phyloP scores from a whole-genome alignment of 805 yeast species.

The Cyberlindnera petersonii region DNA sequence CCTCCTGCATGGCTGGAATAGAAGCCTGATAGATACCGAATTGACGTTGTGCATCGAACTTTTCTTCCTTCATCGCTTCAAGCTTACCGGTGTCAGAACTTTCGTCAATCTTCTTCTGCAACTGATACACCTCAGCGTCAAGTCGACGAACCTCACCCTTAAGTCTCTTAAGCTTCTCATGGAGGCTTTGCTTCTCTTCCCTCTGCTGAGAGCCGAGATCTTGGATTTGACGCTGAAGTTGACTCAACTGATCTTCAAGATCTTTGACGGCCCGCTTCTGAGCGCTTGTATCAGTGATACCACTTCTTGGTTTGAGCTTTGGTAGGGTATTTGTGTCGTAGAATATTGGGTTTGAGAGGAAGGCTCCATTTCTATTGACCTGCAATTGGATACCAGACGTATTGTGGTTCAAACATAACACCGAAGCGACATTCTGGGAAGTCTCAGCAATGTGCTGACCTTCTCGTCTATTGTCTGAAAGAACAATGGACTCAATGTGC shows the following conservation, averaged over 20 bases:
- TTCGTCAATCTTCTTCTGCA: conserved; percentile 40
- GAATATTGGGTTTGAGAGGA: conserved; percentile 50
- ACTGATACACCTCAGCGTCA: conserved; percentile 29
- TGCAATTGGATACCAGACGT: conserved; percentile 44
- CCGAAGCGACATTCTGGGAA: conserved; percentile 40
- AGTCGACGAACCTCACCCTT: conserved; percentile 5
- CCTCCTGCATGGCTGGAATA: conserved; percentile 24
- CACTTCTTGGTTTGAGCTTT: conserved; percentile 19
- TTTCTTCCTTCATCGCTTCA: conserved; percentile 24
- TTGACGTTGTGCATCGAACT: background rate
- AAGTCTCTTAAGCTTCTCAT: conserved; percentile 1
- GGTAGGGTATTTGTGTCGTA: conserved; percentile 28
- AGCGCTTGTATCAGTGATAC: conserved; percentile 18
- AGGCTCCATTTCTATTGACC: conserved; percentile 38
- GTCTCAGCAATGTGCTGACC: too few species aligned
- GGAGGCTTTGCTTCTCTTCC: conserved; percentile 17
- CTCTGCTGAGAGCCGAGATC: conserved; percentile 12
- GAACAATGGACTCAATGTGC: conserved; percentile 53
- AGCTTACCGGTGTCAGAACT: conserved; percentile 42
- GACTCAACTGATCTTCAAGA: background rate
- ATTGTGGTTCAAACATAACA: conserved; percentile 39
- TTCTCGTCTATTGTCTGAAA: conserved; percentile 43
- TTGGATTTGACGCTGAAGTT: conserved; percentile 8
- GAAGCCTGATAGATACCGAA: conserved; percentile 19
- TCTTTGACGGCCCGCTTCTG: conserved; percentile 1